Base-by-base conservation (phyloP, 306 rosid genomes). In the Echinosophora koreensis region DNA sequence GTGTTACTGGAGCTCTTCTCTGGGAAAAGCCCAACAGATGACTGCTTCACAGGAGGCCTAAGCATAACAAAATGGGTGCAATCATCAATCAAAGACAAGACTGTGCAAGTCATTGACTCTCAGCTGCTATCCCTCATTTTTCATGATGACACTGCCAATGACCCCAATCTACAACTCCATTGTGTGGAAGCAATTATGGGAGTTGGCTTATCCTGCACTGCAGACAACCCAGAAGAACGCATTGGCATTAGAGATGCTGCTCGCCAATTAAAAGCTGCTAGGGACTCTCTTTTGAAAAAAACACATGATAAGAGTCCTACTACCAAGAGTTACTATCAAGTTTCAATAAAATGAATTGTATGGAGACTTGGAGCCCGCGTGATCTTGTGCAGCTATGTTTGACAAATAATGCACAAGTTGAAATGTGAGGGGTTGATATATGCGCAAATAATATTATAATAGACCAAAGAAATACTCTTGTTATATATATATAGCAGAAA, bases 191-290 rank as follows among this genome's bases (percentile, higher is more conserved):
- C 74, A 70, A 63, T 88, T 44, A 38, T 88, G 0, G 61, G 66
- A 62, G 62, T 86, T 30, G 92, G 87, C 5, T 59, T 86, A 46
- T 82, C 85, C 8, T 86, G 92, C 79, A 46, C 81, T 2, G 54
- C 15, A 13, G 71, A 68, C 22, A 76, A 69, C 42, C 63, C 84
- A 28, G 78, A 82, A 30, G 32, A 32, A 41, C 89, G 94, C 77
- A 79, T 92, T 41, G 83, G 83, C 80, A 72, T 84, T 52, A 86
- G 82, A 44, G 84, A 73, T 32, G 96, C 74, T 55, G 81, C 86
- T 60, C 71, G 73, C 30, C 80, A 88, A 71, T 82, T 92, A 6
- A 52, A 80, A 77, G 28, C 80, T 73, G 79, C 87, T 6, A 84
- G 80, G 59, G 77, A 81, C 8, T 79, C 78, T 69, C 78, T 92